Conservation (phyloP, 805 yeast genomes). For the Yueomyces sinensis region DNA sequence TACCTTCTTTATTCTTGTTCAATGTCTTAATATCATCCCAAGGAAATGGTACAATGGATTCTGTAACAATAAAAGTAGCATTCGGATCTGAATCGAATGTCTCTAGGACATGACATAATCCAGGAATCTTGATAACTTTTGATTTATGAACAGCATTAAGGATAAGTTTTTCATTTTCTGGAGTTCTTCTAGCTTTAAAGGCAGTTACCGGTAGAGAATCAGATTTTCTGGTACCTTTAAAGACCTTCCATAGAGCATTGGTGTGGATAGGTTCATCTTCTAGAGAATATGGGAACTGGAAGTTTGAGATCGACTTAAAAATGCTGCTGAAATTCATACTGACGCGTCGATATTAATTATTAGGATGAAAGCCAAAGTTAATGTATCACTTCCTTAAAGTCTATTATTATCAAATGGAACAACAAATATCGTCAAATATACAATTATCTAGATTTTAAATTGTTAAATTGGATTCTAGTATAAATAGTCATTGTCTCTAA, state of each 20-base stretch:
- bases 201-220: constrained; percentile 19
- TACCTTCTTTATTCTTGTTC: constrained; percentile 7
- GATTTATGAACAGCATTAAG: constrained; percentile 15
- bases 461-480: no score
- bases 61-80: constrained; percentile 17
- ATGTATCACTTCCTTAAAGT: no score
- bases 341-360: no score
- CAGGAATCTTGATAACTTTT: constrained; percentile 21
- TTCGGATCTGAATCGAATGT: constrained; percentile 16
- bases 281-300: constrained; percentile 21
- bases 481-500: no score
- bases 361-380: no score
- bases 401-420: no score
- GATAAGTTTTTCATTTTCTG: constrained; percentile 8
- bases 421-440: no score
- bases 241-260: constrained; percentile 17
- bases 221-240: constrained; percentile 15
- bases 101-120: constrained; percentile 18
- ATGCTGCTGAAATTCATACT: constrained; percentile 20
- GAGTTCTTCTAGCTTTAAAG: constrained; percentile 11
- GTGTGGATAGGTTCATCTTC: constrained; percentile 12
- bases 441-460: no score
- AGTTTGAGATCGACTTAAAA: constrained; percentile 20
- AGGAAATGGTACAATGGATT: constrained; percentile 13
- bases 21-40: constrained; percentile 5